Evolutionary conservation across 768 basidiomycete genomes (phyloP), one percentile per base, ranked within the genome.

Genomic region (Daedaleopsis sinensis): DNA sequence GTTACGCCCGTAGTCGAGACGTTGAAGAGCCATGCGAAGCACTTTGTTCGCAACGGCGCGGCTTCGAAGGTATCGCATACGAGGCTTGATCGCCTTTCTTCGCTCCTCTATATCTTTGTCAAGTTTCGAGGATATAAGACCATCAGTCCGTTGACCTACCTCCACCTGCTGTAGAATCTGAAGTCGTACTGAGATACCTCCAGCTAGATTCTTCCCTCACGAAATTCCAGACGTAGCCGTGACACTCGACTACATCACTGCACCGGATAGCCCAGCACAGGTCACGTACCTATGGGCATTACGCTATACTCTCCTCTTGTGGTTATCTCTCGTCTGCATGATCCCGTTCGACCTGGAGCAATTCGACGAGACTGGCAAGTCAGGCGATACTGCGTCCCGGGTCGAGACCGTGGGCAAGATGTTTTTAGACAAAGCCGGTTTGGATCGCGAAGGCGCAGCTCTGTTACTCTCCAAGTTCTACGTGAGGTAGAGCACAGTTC

Each of bases 191-290:
- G 18, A 38, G 1, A 46, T 27, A 60, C 67, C 64, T 8, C 15
- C 59, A 99, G 96, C 90, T 63, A 88, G 93, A 64, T 95, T 91
- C 74, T 97, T 99, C 71, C 96, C 96, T 44, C 96, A 98, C 70
- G 89, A 94, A 69, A 82, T 97, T 38, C 79, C 84, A 1, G 93
- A 96, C 73, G 80, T 98, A 4, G 83, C 87, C 0, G 82, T 93
- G 52, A 90, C 89, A 0, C 76, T 96, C 15, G 79, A 82, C 18
- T 91, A 87, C 68, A 82, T 93, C 68, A 76, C 79, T 37, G 68
- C 78, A 38, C 78, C 77, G 19, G 75, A 79, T 39, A 81, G 78
- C 27, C 77, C 81, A 12, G 76, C 74, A 15, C 71, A 79, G 58
- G 73, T 75, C 51, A 65, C 72, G 1, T 68, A 72, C 10, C 83